Base-by-base conservation (phyloP, 2,329 filamentous ascomycete species). In the Lecanicillium sp. region DNA sequence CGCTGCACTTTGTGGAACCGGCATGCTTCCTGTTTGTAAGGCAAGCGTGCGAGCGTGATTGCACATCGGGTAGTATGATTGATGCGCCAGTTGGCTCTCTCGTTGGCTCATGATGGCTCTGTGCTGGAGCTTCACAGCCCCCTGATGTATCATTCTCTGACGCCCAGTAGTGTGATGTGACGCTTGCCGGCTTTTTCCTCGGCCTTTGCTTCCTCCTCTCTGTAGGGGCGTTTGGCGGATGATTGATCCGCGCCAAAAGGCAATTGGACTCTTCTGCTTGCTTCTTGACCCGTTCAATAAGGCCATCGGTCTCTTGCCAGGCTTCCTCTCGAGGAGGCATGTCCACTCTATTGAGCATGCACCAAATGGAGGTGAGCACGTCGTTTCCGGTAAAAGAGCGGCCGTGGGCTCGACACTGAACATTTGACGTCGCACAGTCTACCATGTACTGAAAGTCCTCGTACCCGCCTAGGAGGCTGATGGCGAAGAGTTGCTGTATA, bases 391-490 rank as follows among this genome's bases (percentile, higher is more conserved):
- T 52, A 9, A 61, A 48, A 4, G 43, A 34, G 5, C 37, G 39
- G 27, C 50, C 29, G 15, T 35, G 29, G 17, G 29, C 36, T 22
- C 42, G 43, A 17, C 36, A 25, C 25, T 45, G 40, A 27, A 44
- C 52, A n/a, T 58, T 49, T 7, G 55, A 55, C 36, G 34, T 48
- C 9, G 61, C 60, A 41, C 57, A 57, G 14, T 59, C 46, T n/a
- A 64, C 46, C 43, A 58, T 39, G 37, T 50, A 48, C 14, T 58
- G 38, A 55, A 59, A 65, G 34, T 60, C 52, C 33, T 64, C 49
- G 15, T 54, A 52, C 11, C 54, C 53, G 28, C 57, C 59, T 4
- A 53, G 39, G 17, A 64, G 46, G 38, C 58, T 62, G 30, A 52
- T 40, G 30, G 54, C 41, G 18, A 57, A 44, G 22, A 64, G 48